These are phyloP conservation scores for Lachancea nothofagi DNA, from an alignment of 805 yeast species.

Conservation along the genomic window DNA sequence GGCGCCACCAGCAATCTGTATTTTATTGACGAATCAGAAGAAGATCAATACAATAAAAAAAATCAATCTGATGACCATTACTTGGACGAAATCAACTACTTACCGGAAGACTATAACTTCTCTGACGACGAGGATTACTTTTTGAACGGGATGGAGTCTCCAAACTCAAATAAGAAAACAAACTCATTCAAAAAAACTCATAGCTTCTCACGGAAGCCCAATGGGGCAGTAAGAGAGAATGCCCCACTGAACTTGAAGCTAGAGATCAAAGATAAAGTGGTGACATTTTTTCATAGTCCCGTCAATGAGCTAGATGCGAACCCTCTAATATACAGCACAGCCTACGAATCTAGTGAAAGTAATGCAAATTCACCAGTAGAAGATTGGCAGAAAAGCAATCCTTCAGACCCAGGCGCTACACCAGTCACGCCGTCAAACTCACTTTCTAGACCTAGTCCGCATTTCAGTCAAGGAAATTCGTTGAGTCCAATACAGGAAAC, in stretches of 20 bases:
- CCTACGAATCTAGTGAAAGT: constrained; percentile 7
- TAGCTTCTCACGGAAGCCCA: constrained; percentile 30
- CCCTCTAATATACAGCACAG: neutral
- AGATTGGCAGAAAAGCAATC: neutral
- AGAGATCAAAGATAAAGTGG: constrained; percentile 36
- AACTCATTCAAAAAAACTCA: constrained; percentile 28
- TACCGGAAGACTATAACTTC: constrained; percentile 42
- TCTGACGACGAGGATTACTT: constrained; percentile 21
- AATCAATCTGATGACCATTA: constrained; percentile 36
- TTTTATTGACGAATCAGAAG: constrained; percentile 34
- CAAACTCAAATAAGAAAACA: neutral
- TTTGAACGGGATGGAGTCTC: neutral
- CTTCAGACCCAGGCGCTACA: neutral
- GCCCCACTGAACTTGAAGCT: constrained; percentile 33
- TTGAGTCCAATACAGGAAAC: constrained; percentile 33
- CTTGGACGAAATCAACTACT: constrained; percentile 45
- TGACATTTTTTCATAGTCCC: constrained; percentile 33
- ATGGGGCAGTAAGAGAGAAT: constrained; percentile 25
- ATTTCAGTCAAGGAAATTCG: constrained; percentile 19
- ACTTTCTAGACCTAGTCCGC: constrained; percentile 25
- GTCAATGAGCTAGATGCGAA: neutral
- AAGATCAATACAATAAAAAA: constrained; percentile 28
- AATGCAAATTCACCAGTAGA: constrained; percentile 9
- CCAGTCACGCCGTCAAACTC: constrained; percentile 21
- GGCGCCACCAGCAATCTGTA: constrained; percentile 30